These are phyloP conservation scores for Metroxylon sagu DNA, from an alignment of 176 grass and related monocot species.

Conservation along the genomic window DNA sequence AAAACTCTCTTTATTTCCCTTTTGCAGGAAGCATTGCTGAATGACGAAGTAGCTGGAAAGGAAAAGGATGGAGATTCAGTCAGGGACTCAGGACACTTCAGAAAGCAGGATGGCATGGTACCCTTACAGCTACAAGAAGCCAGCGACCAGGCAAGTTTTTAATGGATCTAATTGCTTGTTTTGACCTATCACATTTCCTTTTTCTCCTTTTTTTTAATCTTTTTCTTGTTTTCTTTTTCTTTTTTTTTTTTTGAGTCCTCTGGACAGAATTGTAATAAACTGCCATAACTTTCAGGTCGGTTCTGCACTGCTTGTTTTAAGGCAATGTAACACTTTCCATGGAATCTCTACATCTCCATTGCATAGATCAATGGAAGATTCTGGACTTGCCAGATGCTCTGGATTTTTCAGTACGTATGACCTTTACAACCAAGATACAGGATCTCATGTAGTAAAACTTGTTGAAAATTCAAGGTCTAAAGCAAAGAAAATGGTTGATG, in stretches of 20 bases:
- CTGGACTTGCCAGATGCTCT: conserved; percentile 1
- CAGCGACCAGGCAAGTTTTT: conserved; percentile 62
- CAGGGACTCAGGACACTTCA: conserved; percentile 71
- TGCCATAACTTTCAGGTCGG: conserved; percentile 22
- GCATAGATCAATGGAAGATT: not conserved
- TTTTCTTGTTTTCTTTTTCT: conserved; percentile 3
- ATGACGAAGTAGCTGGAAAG: conserved; percentile 1
- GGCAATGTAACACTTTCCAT: conserved; percentile 5
- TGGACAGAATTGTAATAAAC: conserved; percentile 9
- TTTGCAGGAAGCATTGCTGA: not conserved
- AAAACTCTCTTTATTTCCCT: too few relatives aligned
- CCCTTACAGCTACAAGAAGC: conserved; percentile 83
- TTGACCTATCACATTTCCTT: too few relatives aligned
- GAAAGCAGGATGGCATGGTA: conserved; percentile 76
- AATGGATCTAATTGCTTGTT: too few relatives aligned
- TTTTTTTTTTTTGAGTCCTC: too few relatives aligned
- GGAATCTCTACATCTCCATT: conserved; percentile 1
- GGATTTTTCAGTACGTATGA: conserved; percentile 10
- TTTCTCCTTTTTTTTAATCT: not conserved
- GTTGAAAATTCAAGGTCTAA: conserved; percentile 26
- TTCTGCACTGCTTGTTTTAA: conserved; percentile 16
- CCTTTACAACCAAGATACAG: conserved; percentile 9
- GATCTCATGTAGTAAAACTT: conserved; percentile 34
- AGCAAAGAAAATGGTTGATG: conserved; percentile 37
- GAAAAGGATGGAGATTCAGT: conserved; percentile 15